Conservation (phyloP, 192 early-diverging fungal genomes). For the Coemansia sp. region DNA sequence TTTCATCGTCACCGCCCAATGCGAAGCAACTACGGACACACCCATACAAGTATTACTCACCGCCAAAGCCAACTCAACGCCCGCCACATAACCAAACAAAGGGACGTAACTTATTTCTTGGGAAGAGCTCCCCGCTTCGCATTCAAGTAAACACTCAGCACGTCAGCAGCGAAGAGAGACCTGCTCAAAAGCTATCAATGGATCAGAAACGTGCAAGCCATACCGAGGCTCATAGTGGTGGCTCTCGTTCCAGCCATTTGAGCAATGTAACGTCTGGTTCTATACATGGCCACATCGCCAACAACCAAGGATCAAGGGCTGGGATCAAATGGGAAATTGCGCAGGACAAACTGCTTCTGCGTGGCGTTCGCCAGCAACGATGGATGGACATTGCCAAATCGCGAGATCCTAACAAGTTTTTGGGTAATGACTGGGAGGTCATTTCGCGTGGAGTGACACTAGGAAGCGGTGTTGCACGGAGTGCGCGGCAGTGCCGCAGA, state of each 20-base stretch:
- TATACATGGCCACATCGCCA: neutral
- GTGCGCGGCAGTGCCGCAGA: constrained; percentile 39
- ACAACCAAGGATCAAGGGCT: neutral
- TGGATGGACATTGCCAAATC: constrained; percentile 17
- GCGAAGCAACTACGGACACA: constrained; percentile 44
- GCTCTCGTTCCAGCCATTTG: neutral
- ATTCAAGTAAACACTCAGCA: neutral
- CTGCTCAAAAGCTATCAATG: neutral
- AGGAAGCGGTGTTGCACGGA: constrained; percentile 23
- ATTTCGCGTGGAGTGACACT: constrained; percentile 23
- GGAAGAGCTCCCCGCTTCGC: constrained; percentile 4
- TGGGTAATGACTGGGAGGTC: constrained; percentile 28
- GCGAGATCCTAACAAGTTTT: constrained; percentile 36
- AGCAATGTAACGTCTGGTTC: neutral
- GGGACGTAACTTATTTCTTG: constrained; percentile 36
- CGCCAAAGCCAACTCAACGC: constrained; percentile 30
- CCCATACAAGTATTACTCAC: constrained; percentile 53
- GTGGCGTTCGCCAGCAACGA: constrained; percentile 38
- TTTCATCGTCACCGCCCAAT: constrained; percentile 51
- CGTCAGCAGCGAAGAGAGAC: neutral
- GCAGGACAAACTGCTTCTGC: constrained; percentile 44
- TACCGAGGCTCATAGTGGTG: neutral
- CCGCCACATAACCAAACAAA: constrained; percentile 5
- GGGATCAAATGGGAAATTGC: constrained; percentile 36
- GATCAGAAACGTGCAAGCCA: neutral